A percentile compares a stretch with the other conserved stretches of the same genome.
Evolutionary conservation across 2,329 filamentous ascomycete species (phyloP).

Genomic region (Raffaelea ambrosiae): DNA sequence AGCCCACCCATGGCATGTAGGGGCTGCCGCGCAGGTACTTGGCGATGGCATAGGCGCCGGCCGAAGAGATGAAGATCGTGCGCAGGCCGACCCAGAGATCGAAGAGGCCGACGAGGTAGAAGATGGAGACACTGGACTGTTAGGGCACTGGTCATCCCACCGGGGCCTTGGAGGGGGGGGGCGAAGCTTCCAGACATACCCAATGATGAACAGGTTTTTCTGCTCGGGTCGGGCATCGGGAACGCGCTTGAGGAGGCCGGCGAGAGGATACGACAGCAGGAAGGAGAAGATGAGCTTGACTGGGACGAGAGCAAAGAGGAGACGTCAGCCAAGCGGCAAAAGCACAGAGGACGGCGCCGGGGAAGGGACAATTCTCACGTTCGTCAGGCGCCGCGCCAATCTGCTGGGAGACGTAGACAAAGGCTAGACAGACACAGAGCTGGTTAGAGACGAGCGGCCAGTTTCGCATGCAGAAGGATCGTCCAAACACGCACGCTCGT

Average conservation of each 20-base stretch:
- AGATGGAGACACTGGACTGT: constrained; percentile 58
- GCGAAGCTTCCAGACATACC: constrained; percentile 34
- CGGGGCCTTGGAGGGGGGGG: background rate
- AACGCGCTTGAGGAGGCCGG: constrained; percentile 78
- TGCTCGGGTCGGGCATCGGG: constrained; percentile 74
- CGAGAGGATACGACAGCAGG: constrained; percentile 84
- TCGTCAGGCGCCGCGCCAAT: constrained; percentile 38
- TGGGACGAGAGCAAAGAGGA: too few species aligned
- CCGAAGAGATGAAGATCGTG: constrained; percentile 71
- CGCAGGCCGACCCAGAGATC: constrained; percentile 78
- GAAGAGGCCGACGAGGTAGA: constrained; percentile 90
- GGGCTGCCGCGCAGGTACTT: constrained; percentile 69
- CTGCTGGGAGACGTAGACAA: constrained; percentile 29
- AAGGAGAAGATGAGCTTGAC: constrained; percentile 92
- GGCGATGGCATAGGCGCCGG: constrained; percentile 74
- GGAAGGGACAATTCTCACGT: constrained; percentile 24
- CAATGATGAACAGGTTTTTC: constrained; percentile 84
- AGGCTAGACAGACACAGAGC: too few species aligned
- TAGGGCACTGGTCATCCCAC: constrained; percentile 1
- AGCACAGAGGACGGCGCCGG: background rate
- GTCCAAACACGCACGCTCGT: constrained; percentile 14
- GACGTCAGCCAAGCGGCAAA: background rate
- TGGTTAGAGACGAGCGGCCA: too few species aligned
- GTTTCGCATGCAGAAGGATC: background rate
- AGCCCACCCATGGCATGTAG: constrained; percentile 96